Conservation (phyloP, 805 yeast genomes). For the Candida ascalaphidarum region DNA sequence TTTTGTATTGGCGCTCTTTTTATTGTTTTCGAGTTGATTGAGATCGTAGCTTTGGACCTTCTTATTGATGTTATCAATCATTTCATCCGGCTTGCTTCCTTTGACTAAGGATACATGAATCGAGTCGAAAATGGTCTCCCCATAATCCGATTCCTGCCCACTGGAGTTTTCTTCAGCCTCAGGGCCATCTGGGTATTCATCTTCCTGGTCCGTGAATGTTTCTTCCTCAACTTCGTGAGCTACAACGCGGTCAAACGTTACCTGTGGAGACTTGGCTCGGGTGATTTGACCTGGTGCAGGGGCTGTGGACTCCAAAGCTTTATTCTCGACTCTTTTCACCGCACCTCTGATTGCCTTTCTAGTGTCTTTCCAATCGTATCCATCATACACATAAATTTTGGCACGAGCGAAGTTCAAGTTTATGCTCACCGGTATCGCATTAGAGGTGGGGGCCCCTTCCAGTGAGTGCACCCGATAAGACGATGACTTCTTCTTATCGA, state of each 20-base stretch:
- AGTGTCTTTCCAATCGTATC: constrained; percentile 86
- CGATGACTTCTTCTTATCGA: no score
- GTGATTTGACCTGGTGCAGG: constrained; percentile 1
- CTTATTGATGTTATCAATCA: constrained; percentile 48
- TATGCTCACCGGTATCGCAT: constrained; percentile 12
- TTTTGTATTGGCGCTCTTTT: constrained; percentile 13
- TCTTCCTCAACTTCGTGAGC: neutral
- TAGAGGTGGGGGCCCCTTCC: constrained; percentile 18
- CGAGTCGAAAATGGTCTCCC: constrained; percentile 69
- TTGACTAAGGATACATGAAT: constrained; percentile 59
- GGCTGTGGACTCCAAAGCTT: constrained; percentile 25
- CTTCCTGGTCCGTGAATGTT: neutral
- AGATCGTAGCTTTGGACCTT: constrained; percentile 17
- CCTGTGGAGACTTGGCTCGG: constrained; percentile 5
- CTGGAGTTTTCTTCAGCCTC: constrained; percentile 4
- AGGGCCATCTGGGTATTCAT: constrained; percentile 1
- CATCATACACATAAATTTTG: constrained; percentile 61
- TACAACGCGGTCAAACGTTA: neutral
- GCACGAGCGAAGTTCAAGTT: constrained; percentile 30
- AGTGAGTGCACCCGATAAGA: no score
- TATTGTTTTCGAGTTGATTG: constrained; percentile 5
- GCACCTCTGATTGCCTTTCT: constrained; percentile 58
- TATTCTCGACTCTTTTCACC: constrained; percentile 51
- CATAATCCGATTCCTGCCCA: constrained; percentile 12
- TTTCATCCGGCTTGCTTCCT: constrained; percentile 33